These are phyloP conservation scores for Asparagopsis taxiformis DNA, from an alignment of 31 red algal genomes.

Conservation along the genomic window DNA sequence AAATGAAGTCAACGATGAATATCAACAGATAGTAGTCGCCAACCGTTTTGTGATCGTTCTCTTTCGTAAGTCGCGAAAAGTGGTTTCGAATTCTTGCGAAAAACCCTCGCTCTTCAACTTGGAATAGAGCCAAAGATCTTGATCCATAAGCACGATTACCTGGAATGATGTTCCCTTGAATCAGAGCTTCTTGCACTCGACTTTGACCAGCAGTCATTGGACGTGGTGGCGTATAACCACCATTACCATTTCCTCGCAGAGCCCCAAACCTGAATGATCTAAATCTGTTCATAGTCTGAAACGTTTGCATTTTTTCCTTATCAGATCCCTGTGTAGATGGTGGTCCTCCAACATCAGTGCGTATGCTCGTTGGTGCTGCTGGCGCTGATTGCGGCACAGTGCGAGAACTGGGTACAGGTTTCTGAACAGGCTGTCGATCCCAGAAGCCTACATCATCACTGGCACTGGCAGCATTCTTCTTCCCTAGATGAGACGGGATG, in stretches of 20 bases:
- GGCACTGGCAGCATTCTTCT: too few relatives aligned
- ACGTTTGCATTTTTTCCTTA: too few relatives aligned
- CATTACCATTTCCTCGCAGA: not conserved
- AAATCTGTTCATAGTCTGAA: not conserved
- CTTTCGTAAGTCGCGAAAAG: slow-evolving; percentile 36
- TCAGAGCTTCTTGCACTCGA: slow-evolving; percentile 13
- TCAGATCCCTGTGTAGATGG: slow-evolving; percentile 13
- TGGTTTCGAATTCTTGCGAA: slow-evolving; percentile 13
- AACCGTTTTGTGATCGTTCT: slow-evolving; percentile 51
- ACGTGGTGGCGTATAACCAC: not conserved
- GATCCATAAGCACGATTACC: not conserved
- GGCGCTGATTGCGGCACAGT: slow-evolving; percentile 5
- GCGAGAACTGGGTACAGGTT: not conserved
- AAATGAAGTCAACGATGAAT: slow-evolving; percentile 60
- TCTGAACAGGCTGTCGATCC: not conserved
- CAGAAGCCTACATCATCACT: not conserved
- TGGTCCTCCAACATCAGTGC: too few relatives aligned
- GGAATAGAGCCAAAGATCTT: slow-evolving; percentile 9
- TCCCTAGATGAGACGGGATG: too few relatives aligned
- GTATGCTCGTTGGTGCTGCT: too few relatives aligned
- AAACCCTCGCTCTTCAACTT: slow-evolving; percentile 15
- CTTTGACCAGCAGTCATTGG: slow-evolving; percentile 26
- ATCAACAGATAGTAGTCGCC: slow-evolving; percentile 63
- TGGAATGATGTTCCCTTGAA: slow-evolving; percentile 21
- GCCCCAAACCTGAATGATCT: not conserved